A percentile compares a stretch with the other conserved stretches of the same genome.
Evolutionary conservation across 2,329 filamentous ascomycete genomes (phyloP).

Genomic region (Colletotrichum costaricense): DNA sequence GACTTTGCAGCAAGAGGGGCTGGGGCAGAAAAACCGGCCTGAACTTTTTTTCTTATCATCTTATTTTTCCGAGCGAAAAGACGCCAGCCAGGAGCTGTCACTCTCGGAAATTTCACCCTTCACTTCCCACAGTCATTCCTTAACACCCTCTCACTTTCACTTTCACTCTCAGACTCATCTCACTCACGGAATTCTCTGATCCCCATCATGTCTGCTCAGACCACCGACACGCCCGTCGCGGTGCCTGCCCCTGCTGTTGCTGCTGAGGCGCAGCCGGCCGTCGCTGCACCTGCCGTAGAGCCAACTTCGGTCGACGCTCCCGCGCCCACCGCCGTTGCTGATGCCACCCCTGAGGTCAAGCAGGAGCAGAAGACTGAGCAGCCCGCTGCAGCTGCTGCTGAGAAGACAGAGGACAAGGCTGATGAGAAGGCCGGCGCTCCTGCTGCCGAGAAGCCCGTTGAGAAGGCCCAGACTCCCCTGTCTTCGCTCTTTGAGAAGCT

Average conservation of each 20-base stretch:
- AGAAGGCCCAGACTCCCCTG: conserved; percentile 52
- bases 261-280: conserved; percentile 13
- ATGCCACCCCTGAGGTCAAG: conserved; percentile 37
- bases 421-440: conserved; percentile 30
- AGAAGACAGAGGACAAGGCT: conserved; percentile 45
- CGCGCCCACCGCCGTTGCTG: conserved; percentile 31
- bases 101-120: not conserved
- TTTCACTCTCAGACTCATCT: not conserved
- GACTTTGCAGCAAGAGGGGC: conserved; percentile 22
- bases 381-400: conserved; percentile 38
- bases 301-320: conserved; percentile 27
- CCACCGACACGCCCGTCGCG: conserved; percentile 34
- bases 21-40: not conserved
- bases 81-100: not conserved
- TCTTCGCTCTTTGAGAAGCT: conserved; percentile 69
- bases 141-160: not conserved
- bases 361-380: conserved; percentile 17
- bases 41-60: conserved; percentile 1
- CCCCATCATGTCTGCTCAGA: conserved; percentile 42
- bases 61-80: not conserved
- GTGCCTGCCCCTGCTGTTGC: conserved; percentile 7
- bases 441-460: conserved; percentile 30
- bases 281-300: conserved; percentile 36
- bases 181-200: not conserved
- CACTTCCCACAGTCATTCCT: not conserved